These are phyloP conservation scores for Jaminaea rosea DNA, from an alignment of 1,284 basidiomycete species.

Conservation along the genomic window DNA sequence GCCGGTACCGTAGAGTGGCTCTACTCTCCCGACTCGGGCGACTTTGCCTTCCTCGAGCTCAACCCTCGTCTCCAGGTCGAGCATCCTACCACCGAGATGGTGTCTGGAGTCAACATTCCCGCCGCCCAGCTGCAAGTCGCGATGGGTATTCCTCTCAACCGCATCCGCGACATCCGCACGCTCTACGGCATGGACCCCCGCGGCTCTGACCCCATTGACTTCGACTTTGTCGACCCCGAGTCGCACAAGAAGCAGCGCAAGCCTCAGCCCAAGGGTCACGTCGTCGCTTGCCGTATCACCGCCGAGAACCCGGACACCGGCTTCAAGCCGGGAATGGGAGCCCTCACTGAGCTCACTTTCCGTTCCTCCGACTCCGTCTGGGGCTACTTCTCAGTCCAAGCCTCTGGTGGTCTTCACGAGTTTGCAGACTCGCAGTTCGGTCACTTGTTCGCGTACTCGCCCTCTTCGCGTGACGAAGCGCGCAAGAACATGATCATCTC, in stretches of 20 bases:
- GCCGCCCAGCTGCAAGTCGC: constrained; percentile 94
- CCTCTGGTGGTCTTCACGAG: constrained; percentile 92
- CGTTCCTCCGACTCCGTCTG: constrained; percentile 79
- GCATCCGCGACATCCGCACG: constrained; percentile 89
- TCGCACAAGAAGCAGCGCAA: constrained; percentile 82
- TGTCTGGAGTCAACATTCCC: constrained; percentile 93
- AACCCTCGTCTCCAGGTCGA: constrained; percentile 99
- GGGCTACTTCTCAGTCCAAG: constrained; percentile 96
- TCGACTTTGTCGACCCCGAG: constrained; percentile 83
- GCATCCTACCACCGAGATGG: constrained; percentile 95
- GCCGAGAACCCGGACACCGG: constrained; percentile 99
- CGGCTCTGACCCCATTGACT: constrained; percentile 59
- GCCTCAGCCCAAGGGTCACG: constrained; percentile 93
- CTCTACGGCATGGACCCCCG: constrained; percentile 63
- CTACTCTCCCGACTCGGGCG: constrained; percentile 85
- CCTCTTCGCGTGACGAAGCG: constrained; percentile 78
- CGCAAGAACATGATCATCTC: constrained; percentile 99
- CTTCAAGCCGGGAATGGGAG: constrained; percentile 98
- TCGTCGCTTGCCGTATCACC: constrained; percentile 97
- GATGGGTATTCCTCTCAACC: constrained; percentile 95
- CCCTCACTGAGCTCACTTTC: constrained; percentile 97
- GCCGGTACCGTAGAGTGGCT: constrained; percentile 98
- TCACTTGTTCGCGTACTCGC: constrained; percentile 97
- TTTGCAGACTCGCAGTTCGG: constrained; percentile 76
- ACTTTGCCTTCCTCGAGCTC: constrained; percentile 95